Percentiles rank a stretch among this genome's conserved stretches.
Conservation (phyloP, 805 yeast genomes). For the Metschnikowia similis region DNA sequence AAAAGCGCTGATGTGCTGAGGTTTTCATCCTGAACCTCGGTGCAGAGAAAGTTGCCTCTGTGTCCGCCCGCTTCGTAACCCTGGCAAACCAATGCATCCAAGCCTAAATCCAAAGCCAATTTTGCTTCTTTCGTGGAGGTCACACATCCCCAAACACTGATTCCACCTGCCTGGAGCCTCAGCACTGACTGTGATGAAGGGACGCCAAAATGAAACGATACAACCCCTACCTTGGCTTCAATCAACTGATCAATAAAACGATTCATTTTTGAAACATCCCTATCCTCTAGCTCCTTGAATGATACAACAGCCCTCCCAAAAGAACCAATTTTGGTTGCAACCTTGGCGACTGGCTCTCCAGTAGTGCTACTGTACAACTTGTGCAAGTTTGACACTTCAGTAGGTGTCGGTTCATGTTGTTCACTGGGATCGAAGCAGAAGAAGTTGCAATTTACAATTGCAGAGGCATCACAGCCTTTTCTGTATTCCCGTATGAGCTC, state of each 20-base stretch:
- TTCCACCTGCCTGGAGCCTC: slow-evolving; percentile 32
- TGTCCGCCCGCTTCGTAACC: slow-evolving; percentile 69
- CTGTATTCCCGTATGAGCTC: slow-evolving; percentile 15
- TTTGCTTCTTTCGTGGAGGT: slow-evolving; percentile 44
- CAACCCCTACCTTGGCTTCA: slow-evolving; percentile 35
- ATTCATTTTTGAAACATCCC: slow-evolving; percentile 9
- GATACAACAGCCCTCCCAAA: slow-evolving; percentile 25
- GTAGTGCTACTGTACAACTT: slow-evolving; percentile 13
- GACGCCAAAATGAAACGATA: slow-evolving; percentile 53
- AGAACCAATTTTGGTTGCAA: background rate
- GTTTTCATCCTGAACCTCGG: slow-evolving; percentile 26
- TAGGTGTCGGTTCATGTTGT: slow-evolving; percentile 11
- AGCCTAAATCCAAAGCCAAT: slow-evolving; percentile 24
- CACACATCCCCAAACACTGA: slow-evolving; percentile 43
- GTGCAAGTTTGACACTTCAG: slow-evolving; percentile 23
- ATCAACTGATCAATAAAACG: slow-evolving; percentile 17
- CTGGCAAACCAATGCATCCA: slow-evolving; percentile 51
- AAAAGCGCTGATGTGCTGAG: slow-evolving; percentile 33
- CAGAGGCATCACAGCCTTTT: slow-evolving; percentile 8
- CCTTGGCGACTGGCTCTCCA: background rate
- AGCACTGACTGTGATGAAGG: slow-evolving; percentile 31
- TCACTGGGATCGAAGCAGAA: slow-evolving; percentile 37
- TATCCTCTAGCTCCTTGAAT: slow-evolving; percentile 25
- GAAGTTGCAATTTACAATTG: slow-evolving; percentile 42
- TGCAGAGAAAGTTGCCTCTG: slow-evolving; percentile 43